Base-by-base conservation (phyloP, 1,284 basidiomycete genomes). In the Mycosarcoma mackinlayi region DNA sequence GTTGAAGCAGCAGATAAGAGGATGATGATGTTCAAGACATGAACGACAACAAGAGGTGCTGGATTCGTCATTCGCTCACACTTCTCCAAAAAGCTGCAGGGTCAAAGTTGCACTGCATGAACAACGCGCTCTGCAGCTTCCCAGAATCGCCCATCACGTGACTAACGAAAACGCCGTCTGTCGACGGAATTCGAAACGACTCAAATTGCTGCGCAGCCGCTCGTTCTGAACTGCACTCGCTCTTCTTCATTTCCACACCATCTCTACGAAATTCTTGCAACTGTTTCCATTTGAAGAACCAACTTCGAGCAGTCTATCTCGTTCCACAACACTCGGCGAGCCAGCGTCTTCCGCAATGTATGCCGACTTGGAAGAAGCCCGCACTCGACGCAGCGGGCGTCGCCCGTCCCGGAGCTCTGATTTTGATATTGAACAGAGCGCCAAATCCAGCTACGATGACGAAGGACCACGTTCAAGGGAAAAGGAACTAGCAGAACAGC, bases 331-430 rank as follows among this genome's bases (percentile, higher is more conserved):
- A 24, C 18, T 24, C 8, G 9, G 25, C 24, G 18, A 19, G 5
- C 19, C 4, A 33, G 18, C 27, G 14, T 6, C 14, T 7, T 31
- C 8, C 31, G 44, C 19, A 6, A 79, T 79, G 78, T 79, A 79
- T 41, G 78, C 78, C 14, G 78, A 79, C 45, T 45, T 76, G 44
- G 78, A 79, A 51, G 78, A 79, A 52, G 75, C 75, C 7, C 68
- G 68, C 21, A 31, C 54, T 41, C 46, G 54, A 46, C 51, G 62
- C 10, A 57, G 54, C 10, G 61, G 38, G 16, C 52, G 40, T 23
- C 50, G 54, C 7, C 18, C 56, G n/a, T 58, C 66, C n/a, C 41
- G 56, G 19, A 41, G 58, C 19, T 60, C 68, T 7, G 58, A 65
- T 24, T 35, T 58, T 0, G 68, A 76, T 9, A 35, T 61, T 3